These are phyloP conservation scores for Lactarius psammicola DNA, from an alignment of 768 basidiomycete genomes.

Conservation along the genomic window DNA sequence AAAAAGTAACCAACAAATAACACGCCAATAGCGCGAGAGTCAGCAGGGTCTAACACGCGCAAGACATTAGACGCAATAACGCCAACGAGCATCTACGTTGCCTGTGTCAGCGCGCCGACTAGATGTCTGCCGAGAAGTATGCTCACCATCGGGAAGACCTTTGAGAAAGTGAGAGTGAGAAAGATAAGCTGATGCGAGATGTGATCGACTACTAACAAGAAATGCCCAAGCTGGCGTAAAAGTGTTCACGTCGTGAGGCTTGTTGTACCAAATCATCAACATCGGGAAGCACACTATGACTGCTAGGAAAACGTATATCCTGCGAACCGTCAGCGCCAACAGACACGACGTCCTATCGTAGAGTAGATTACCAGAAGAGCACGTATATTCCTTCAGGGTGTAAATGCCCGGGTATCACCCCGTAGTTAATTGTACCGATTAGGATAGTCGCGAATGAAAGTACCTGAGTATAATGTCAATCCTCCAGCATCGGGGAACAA, in stretches of 20 bases:
- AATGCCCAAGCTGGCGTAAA: conserved; percentile 42
- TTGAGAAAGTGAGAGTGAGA: conserved; percentile 19
- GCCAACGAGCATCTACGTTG: conserved; percentile 45
- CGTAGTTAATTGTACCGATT: too few relatives aligned
- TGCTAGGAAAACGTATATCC: conserved; percentile 44
- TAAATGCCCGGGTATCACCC: too few relatives aligned
- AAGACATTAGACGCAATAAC: conserved; percentile 47
- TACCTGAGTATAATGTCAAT: too few relatives aligned
- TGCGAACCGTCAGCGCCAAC: conserved; percentile 23
- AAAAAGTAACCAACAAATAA: conserved; percentile 48
- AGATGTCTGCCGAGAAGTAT: background rate
- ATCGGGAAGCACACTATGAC: conserved; percentile 45
- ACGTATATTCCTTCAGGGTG: too few relatives aligned
- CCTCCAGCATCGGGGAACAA: background rate
- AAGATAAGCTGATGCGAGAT: background rate
- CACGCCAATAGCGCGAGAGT: conserved; percentile 42
- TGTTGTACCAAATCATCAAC: conserved; percentile 51
- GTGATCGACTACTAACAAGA: conserved; percentile 35
- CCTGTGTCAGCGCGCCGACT: conserved; percentile 8
- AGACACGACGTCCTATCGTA: background rate
- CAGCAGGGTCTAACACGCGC: conserved; percentile 38
- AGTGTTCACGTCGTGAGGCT: conserved; percentile 44
- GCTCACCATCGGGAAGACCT: conserved; percentile 38
- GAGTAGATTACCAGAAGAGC: too few relatives aligned
- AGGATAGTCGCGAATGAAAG: too few relatives aligned